These are phyloP conservation scores for Mollisiaceae sp. DNA, from an alignment of 2,329 filamentous ascomycete species.

Conservation along the genomic window DNA sequence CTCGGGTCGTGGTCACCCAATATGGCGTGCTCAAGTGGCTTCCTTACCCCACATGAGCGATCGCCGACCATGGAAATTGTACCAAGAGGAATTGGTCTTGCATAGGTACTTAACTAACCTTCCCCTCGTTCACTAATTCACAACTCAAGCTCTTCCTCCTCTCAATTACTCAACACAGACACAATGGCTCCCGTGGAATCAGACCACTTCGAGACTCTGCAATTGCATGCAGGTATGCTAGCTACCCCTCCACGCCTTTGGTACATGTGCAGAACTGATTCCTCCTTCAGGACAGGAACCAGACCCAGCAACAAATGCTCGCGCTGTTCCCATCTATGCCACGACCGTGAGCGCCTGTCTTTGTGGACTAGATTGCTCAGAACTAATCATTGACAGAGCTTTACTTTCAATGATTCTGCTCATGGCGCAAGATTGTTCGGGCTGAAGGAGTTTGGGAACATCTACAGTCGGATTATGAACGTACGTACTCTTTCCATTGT, in stretches of 20 bases:
- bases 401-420: slow-evolving; percentile 91
- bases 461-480: slow-evolving; percentile 97
- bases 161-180: slow-evolving; percentile 5
- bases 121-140: slow-evolving; percentile 1
- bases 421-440: slow-evolving; percentile 94
- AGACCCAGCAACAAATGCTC: slow-evolving; percentile 81
- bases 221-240: slow-evolving; percentile 76
- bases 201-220: slow-evolving; percentile 80
- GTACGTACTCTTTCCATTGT: slow-evolving; percentile 47
- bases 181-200: slow-evolving; percentile 43
- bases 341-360: slow-evolving; percentile 62
- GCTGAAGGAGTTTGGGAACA: slow-evolving; percentile 93
- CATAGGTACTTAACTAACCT: slow-evolving; percentile 3
- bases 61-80: slow-evolving; percentile 11
- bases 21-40: slow-evolving; percentile 19
- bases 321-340: slow-evolving; percentile 95
- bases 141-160: slow-evolving; percentile 7
- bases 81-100: neutral
- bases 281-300: slow-evolving; percentile 68
- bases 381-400: slow-evolving; percentile 64
- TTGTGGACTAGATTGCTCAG: neutral
- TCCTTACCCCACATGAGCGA: slow-evolving; percentile 20
- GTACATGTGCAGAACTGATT: slow-evolving; percentile 22
- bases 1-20: slow-evolving; percentile 10
- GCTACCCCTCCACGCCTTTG: slow-evolving; percentile 18